Evolutionary conservation across 2,329 filamentous ascomycete genomes (phyloP).

Genomic region (Ascochyta lentis): DNA sequence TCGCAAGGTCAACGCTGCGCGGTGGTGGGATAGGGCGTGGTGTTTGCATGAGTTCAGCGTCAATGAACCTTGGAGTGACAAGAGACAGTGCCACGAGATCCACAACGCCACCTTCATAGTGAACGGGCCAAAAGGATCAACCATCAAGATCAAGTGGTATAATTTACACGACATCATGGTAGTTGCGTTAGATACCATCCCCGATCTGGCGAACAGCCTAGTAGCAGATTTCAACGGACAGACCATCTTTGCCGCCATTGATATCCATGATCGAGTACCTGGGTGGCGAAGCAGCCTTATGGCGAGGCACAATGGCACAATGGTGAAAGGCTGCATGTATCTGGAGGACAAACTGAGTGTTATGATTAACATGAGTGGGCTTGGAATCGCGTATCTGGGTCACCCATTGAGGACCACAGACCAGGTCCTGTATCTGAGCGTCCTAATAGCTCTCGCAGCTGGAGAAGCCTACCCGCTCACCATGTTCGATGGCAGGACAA

Average conservation of each 20-base stretch:
- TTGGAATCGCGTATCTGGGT: slow-evolving; percentile 23
- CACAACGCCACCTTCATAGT: slow-evolving; percentile 25
- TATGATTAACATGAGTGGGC: slow-evolving; percentile 22
- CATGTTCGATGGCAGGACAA: slow-evolving; percentile 6
- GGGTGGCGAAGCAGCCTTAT: slow-evolving; percentile 21
- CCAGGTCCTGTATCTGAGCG: slow-evolving; percentile 13
- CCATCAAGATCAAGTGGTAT: slow-evolving; percentile 23
- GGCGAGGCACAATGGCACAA: slow-evolving; percentile 17
- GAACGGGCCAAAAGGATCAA: slow-evolving; percentile 17
- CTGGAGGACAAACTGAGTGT: slow-evolving; percentile 22
- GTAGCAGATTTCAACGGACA: not conserved
- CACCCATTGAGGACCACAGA: slow-evolving; percentile 3
- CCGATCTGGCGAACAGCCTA: not conserved
- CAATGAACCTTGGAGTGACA: slow-evolving; percentile 22
- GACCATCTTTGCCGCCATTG: slow-evolving; percentile 4
- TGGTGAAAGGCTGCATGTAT: slow-evolving; percentile 16
- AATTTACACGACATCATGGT: slow-evolving; percentile 13
- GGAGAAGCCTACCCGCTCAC: slow-evolving; percentile 23
- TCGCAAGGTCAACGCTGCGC: slow-evolving; percentile 13
- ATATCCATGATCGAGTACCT: slow-evolving; percentile 2
- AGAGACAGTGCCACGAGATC: slow-evolving; percentile 11
- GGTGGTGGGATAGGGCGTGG: slow-evolving; percentile 27
- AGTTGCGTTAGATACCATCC: not conserved
- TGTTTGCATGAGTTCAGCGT: slow-evolving; percentile 26
- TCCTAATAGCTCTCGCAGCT: slow-evolving; percentile 19